Evolutionary conservation across 1,284 basidiomycete species (phyloP), one percentile per base, ranked within the genome.

Genomic region (Moesziomyces sp.): DNA sequence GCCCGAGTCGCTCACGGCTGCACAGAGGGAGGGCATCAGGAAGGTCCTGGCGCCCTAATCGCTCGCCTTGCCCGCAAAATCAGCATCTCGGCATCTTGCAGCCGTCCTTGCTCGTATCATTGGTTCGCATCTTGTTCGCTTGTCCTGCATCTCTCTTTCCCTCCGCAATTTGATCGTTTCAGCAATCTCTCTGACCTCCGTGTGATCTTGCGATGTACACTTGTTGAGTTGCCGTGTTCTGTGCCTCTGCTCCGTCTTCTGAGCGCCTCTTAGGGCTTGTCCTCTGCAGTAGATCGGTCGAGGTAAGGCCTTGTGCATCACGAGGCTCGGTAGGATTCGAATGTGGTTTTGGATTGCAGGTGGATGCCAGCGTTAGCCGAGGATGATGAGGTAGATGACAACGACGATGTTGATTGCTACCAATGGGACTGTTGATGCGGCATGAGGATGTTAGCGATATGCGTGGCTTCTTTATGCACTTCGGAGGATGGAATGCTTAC

Each of bases 401-500:
- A 80, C 75, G 44, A 78, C 71, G 47, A 79, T 71, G 45, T 80
- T 80, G 63, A 80, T 68, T 8, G 67, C 73, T 13, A 80, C 79
- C 21, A 80, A 43, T 10, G 79, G 77, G 26, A 78, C 77, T 78
- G 66, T 59, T 28, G 23, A 28, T 13, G 11, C 10, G 6, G 26
- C 1, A 21, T 10, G 26, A 50, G 7, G 19, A 16, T 5, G 24
- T 28, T n/a, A 19, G 51, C 21, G 24, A 26, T 13, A 7, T 6
- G 6, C 6, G 5, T 8, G 6, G 1, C 24, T 30, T n/a, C 18
- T 26, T 38, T 30, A 30, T 35, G 49, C 13, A 14, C 28, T 26
- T 11, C n/a, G 13, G n/a, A 18, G 48, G 24, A 3, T 38, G 38
- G 23, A 5, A 87, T 4, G 16, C 90, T 85, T 84, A 98, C 95